Evolutionary conservation across 2,329 filamentous ascomycete genomes (phyloP).

Genomic region (Zalaria obscura): DNA sequence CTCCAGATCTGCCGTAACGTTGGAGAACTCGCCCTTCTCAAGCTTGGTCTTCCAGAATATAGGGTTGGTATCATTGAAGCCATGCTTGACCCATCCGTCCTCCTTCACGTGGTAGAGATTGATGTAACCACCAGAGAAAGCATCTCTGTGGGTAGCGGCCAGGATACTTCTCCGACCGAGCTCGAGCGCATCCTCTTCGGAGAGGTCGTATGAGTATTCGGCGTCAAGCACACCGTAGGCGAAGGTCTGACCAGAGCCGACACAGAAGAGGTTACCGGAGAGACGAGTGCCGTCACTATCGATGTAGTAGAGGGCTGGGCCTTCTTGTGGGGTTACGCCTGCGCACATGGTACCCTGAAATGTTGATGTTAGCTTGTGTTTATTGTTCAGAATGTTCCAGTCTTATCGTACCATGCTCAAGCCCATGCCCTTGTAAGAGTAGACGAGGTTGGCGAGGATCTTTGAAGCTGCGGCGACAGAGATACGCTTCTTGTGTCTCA

Average conservation of each 20-base stretch:
- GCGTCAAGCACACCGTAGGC: constrained; percentile 96
- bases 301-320: constrained; percentile 96
- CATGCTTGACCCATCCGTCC: constrained; percentile 96
- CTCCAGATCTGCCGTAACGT: constrained; percentile 70
- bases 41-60: constrained; percentile 99
- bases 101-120: constrained; percentile 99
- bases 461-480: constrained; percentile 94
- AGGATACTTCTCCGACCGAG: constrained; percentile 85
- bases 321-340: constrained; percentile 88
- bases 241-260: constrained; percentile 95
- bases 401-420: constrained; percentile 57
- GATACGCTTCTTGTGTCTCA: constrained; percentile 97
- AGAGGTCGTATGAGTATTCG: constrained; percentile 82
- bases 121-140: constrained; percentile 97
- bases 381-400: background rate
- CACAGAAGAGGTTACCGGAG: constrained; percentile 91
- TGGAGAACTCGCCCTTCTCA: constrained; percentile 95
- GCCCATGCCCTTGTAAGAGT: constrained; percentile 98
- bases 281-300: constrained; percentile 92
- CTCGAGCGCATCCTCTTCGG: constrained; percentile 76
- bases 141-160: constrained; percentile 90
- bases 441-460: constrained; percentile 96
- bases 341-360: constrained; percentile 84
- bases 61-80: constrained; percentile 94
- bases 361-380: background rate